Conservation (phyloP, 305 asterid species). For the Caryopteris hybrid region DNA sequence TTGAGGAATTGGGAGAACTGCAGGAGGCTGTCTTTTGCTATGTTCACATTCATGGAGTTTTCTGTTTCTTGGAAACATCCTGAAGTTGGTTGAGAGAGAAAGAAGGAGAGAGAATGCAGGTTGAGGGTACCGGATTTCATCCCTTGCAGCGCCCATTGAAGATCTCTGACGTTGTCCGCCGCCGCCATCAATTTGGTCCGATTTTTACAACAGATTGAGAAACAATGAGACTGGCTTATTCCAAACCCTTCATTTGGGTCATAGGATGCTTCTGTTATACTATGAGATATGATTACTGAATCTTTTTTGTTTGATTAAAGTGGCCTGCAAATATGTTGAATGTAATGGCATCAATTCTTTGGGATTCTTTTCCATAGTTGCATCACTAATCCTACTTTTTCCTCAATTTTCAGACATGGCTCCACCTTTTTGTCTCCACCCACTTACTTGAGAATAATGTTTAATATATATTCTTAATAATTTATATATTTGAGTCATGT, state of each 20-base stretch:
- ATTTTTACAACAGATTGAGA: too few species aligned
- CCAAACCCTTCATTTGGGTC: too few species aligned
- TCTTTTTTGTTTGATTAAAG: too few species aligned
- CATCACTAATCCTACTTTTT: background rate
- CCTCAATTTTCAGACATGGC: background rate
- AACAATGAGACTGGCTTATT: too few species aligned
- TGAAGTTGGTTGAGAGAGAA: slow-evolving; percentile 49
- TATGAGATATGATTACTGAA: too few species aligned
- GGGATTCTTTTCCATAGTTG: slow-evolving; percentile 1
- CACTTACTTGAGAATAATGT: too few species aligned
- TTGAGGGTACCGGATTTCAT: slow-evolving; percentile 35
- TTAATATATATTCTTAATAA: too few species aligned
- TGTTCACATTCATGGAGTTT: slow-evolving; percentile 45
- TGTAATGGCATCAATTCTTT: slow-evolving; percentile 10
- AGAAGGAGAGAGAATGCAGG: slow-evolving; percentile 54
- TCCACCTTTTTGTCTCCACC: background rate
- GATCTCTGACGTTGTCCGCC: slow-evolving; percentile 31
- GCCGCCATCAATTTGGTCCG: slow-evolving; percentile 42
- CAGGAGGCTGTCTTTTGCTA: slow-evolving; percentile 24
- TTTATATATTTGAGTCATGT: too few species aligned
- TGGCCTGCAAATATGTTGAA: too few species aligned
- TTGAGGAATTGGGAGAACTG: slow-evolving; percentile 47
- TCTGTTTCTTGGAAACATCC: slow-evolving; percentile 54
- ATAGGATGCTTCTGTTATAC: too few species aligned
- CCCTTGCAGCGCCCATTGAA: slow-evolving; percentile 48